A percentile compares a stretch with the other conserved stretches of the same genome.
Evolutionary conservation across 768 basidiomycete species (phyloP).

Genomic region (Cyclocybe aegerita): DNA sequence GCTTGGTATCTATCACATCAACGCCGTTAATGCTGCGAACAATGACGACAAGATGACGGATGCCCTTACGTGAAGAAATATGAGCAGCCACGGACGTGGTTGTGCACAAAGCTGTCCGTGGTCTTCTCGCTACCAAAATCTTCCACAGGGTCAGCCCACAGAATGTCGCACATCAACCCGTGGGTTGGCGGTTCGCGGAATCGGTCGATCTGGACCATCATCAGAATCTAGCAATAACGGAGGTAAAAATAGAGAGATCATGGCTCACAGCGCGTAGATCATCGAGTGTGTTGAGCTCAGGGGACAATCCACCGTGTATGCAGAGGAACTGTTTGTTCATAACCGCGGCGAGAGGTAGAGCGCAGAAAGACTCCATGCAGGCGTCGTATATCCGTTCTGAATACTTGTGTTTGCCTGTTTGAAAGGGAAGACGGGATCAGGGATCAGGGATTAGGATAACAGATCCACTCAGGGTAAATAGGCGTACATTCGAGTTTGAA

Average conservation of each 20-base stretch:
- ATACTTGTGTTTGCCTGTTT: slow-evolving; percentile 95
- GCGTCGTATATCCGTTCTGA: slow-evolving; percentile 95
- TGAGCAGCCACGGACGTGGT: slow-evolving; percentile 95
- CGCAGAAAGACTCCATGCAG: slow-evolving; percentile 97
- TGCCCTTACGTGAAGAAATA: slow-evolving; percentile 74
- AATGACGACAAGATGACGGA: background rate
- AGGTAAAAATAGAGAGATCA: slow-evolving; percentile 11
- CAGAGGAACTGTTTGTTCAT: slow-evolving; percentile 99
- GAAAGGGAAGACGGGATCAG: background rate
- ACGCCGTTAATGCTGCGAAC: slow-evolving; percentile 4
- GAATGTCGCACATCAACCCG: slow-evolving; percentile 97
- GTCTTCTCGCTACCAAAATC: slow-evolving; percentile 96
- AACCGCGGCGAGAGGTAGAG: slow-evolving; percentile 90
- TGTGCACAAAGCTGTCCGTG: slow-evolving; percentile 88
- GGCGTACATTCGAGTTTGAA: slow-evolving; percentile 96
- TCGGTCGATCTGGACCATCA: slow-evolving; percentile 75
- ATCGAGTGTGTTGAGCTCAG: slow-evolving; percentile 93
- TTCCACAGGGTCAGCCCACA: slow-evolving; percentile 98
- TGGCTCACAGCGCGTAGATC: slow-evolving; percentile 79
- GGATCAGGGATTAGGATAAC: slow-evolving; percentile 5
- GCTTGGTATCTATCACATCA: slow-evolving; percentile 75
- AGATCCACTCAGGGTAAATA: background rate
- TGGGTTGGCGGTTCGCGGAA: slow-evolving; percentile 98
- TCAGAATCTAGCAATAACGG: background rate
- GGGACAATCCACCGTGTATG: slow-evolving; percentile 95